Evolutionary conservation across 768 basidiomycete species (phyloP).

Genomic region (Tricholoma furcatifolium): DNA sequence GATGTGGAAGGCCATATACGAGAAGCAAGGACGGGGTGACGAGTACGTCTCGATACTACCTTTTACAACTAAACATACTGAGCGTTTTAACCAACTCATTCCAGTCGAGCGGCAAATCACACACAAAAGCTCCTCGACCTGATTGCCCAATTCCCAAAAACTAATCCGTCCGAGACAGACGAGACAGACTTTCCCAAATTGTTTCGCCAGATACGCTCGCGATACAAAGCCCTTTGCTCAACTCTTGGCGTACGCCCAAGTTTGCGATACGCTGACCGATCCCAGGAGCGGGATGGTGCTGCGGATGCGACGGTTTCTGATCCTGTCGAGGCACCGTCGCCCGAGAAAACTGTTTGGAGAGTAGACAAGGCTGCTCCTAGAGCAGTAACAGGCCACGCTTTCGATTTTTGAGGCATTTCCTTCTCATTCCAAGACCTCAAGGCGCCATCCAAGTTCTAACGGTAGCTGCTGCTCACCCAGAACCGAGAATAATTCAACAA

Average conservation of each 20-base stretch:
- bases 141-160: conserved; percentile 71
- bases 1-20: conserved; percentile 61
- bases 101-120: conserved; percentile 60
- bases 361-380: conserved; percentile 6
- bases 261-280: conserved; percentile 31
- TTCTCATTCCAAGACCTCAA: no score
- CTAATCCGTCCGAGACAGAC: conserved; percentile 61
- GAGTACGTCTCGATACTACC: conserved; percentile 38
- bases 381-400: conserved; percentile 8
- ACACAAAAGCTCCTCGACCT: conserved; percentile 69
- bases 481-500: no score
- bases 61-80: not conserved
- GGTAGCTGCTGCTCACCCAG: no score
- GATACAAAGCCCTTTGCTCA: conserved; percentile 86
- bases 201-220: conserved; percentile 81
- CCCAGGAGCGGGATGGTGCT: conserved; percentile 19
- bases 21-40: conserved; percentile 39
- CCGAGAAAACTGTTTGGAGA: conserved; percentile 9
- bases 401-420: conserved; percentile 13
- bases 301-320: conserved; percentile 11
- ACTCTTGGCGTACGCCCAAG: conserved; percentile 64
- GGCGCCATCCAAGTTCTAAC: no score
- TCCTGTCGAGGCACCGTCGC: not conserved
- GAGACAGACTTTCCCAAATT: conserved; percentile 72
- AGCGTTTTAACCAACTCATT: not conserved